Base-by-base conservation (phyloP, 768 basidiomycete species). In the Boletus insuetus region DNA sequence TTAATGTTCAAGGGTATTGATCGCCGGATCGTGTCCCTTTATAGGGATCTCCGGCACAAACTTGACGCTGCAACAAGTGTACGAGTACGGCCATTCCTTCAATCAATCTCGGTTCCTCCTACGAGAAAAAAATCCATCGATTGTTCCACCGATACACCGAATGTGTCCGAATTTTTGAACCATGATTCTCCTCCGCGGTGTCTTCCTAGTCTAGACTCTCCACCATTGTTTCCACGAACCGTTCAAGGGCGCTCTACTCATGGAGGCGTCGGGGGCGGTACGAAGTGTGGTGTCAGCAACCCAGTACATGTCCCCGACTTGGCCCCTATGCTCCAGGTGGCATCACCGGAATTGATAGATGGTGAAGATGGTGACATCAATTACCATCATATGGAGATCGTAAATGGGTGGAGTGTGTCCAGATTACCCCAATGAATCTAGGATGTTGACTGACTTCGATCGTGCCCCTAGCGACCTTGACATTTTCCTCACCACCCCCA, bases 341-440 rank as follows among this genome's bases (percentile, higher is more conserved):
- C 66, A 11, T 64, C 65, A 35, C 58, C 55, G 12, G 59, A 66
- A 43, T 54, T 72, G 43, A 61, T 67, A 44, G 70, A 75, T 40
- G 72, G 78, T 46, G 70, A 75, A 35, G 78, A 80, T 22, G 69
- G 68, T 4, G 78, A 82, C 46, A 56, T 82, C 7, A 70, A 76
- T n/a, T 64, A 63, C 34, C 75, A 77, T 47, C 80, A 82, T 64
- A 79, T 89, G 75, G 70, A 77, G 10, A 62, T 87, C 34, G 79
- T 87, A 1, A 77, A 82, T 66, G 87, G 86, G 29, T 86, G 86
- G 85, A 67, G 88, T 88, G 63, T 42, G 80, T 77, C 41, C 45
- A 56, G 35, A 49, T 55, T 16, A 17, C 44, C 37, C 46, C 54
- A 5, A 29, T 48, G 44, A 7, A 41, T 55, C 32, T 31, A 32